Evolutionary conservation across 2,329 filamentous ascomycete genomes (phyloP).

Genomic region (Colletotrichum cuscutae): DNA sequence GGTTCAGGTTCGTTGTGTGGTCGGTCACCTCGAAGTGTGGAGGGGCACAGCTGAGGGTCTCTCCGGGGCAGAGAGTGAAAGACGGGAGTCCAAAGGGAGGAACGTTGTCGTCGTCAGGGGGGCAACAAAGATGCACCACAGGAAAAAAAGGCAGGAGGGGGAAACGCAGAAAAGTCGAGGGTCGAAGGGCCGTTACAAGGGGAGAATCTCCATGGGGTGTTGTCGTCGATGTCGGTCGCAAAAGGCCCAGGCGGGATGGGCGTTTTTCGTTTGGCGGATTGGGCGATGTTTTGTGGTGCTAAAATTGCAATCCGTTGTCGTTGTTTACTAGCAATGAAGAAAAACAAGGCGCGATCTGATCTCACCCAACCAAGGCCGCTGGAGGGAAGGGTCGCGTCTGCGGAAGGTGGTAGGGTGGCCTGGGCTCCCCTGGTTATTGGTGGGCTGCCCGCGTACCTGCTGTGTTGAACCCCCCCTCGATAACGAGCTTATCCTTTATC

Average conservation of each 20-base stretch:
- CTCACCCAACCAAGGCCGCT: slow-evolving; percentile 32
- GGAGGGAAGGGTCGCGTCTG: slow-evolving; percentile 23
- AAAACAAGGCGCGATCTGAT: slow-evolving; percentile 37
- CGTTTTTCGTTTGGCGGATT: slow-evolving; percentile 27
- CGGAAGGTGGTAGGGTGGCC: slow-evolving; percentile 12
- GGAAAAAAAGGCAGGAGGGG: neutral
- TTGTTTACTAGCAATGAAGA: slow-evolving; percentile 36
- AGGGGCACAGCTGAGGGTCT: slow-evolving; percentile 26
- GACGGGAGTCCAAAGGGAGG: neutral
- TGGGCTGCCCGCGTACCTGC: neutral
- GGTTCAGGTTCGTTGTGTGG: slow-evolving; percentile 10
- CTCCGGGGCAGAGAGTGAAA: slow-evolving; percentile 1
- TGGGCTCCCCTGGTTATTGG: slow-evolving; percentile 20
- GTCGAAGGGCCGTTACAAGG: slow-evolving; percentile 21
- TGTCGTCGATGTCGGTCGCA: slow-evolving; percentile 22
- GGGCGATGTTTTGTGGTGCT: slow-evolving; percentile 35
- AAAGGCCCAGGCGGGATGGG: slow-evolving; percentile 30
- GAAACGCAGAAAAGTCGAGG: slow-evolving; percentile 24
- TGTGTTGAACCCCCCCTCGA: slow-evolving; percentile 9
- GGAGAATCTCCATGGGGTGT: slow-evolving; percentile 16
- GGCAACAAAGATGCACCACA: slow-evolving; percentile 5
- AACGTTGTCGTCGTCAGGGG: neutral
- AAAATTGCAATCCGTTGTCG: slow-evolving; percentile 35
- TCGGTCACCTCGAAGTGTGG: slow-evolving; percentile 28
- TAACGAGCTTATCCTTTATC: slow-evolving; percentile 4